Evolutionary conservation across 768 basidiomycete species (phyloP).

Genomic region (Fomitopsis serialis): DNA sequence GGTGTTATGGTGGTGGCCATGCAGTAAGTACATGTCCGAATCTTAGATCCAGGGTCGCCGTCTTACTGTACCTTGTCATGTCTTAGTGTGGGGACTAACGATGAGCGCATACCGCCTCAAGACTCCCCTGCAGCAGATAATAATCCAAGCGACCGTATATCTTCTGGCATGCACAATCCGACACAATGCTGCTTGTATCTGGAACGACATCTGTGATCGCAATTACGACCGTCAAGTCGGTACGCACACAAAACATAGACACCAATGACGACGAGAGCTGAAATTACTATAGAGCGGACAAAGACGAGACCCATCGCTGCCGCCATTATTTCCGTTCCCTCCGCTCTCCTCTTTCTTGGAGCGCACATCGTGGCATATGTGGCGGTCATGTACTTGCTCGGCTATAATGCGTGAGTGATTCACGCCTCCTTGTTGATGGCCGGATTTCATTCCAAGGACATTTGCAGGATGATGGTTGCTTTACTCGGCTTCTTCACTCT

Average conservation of each 20-base stretch:
- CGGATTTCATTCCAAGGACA: not conserved
- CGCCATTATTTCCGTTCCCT: slow-evolving; percentile 22
- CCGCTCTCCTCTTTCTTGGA: slow-evolving; percentile 21
- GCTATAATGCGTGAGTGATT: slow-evolving; percentile 1
- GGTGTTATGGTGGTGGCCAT: too few species aligned
- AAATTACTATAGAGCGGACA: slow-evolving; percentile 20
- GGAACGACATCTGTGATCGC: slow-evolving; percentile 22
- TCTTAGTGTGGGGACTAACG: slow-evolving; percentile 15
- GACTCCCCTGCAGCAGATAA: slow-evolving; percentile 4
- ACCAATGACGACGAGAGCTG: too few species aligned
- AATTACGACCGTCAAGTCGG: slow-evolving; percentile 32
- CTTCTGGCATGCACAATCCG: slow-evolving; percentile 4
- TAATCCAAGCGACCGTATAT: slow-evolving; percentile 3
- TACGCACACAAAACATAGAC: slow-evolving; percentile 6
- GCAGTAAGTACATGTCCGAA: too few species aligned
- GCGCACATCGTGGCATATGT: slow-evolving; percentile 9
- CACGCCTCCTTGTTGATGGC: not conserved
- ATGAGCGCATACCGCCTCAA: slow-evolving; percentile 13
- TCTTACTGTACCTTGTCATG: too few species aligned
- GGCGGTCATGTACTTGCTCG: not conserved
- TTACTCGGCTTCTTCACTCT: slow-evolving; percentile 15
- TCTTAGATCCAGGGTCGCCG: too few species aligned
- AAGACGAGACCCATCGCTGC: slow-evolving; percentile 26
- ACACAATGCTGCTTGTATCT: slow-evolving; percentile 21
- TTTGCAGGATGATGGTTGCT: slow-evolving; percentile 8